Percentiles rank a stretch among this genome's conserved stretches.
Conservation (phyloP, 2,329 filamentous ascomycete genomes). For the Pezicula radicicola region DNA sequence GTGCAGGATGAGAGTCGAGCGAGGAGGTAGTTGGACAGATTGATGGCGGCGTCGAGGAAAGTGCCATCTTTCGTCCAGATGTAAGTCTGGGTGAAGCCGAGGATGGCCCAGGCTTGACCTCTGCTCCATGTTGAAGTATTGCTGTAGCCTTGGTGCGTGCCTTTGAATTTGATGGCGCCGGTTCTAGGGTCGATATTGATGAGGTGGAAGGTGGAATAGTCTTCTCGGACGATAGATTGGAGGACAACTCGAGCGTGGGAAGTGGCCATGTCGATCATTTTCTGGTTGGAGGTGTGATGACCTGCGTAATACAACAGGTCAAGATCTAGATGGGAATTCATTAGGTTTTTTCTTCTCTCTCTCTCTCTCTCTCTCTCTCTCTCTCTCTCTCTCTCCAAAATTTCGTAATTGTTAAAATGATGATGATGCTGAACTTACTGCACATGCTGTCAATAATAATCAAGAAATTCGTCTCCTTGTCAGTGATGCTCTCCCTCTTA, state of each 20-base stretch:
- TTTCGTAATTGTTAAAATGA: no score
- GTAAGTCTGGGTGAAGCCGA: constrained; percentile 36
- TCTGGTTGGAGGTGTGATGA: constrained; percentile 22
- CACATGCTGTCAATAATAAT: constrained; percentile 32
- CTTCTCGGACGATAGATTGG: constrained; percentile 28
- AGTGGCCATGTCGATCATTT: constrained; percentile 28
- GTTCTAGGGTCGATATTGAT: constrained; percentile 36
- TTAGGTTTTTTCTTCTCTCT: no score
- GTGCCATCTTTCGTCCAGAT: constrained; percentile 27
- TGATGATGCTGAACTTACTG: constrained; percentile 14
- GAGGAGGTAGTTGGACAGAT: constrained; percentile 35
- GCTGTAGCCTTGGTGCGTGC: constrained; percentile 37
- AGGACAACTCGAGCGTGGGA: constrained; percentile 30
- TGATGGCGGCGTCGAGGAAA: constrained; percentile 30
- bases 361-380: no score
- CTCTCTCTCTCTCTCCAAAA: no score
- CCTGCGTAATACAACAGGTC: constrained; percentile 31
- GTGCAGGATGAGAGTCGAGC: constrained; percentile 15
- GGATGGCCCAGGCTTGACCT: constrained; percentile 21
- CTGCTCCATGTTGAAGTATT: constrained; percentile 36
- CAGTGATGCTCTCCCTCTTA: constrained; percentile 10
- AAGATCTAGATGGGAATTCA: constrained; percentile 19
- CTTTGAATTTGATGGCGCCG: constrained; percentile 30
- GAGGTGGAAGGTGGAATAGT: constrained; percentile 33
- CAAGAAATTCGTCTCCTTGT: constrained; percentile 20